Conservation (phyloP, 2,329 filamentous ascomycete species). For the Dactylellina parvicollis region DNA sequence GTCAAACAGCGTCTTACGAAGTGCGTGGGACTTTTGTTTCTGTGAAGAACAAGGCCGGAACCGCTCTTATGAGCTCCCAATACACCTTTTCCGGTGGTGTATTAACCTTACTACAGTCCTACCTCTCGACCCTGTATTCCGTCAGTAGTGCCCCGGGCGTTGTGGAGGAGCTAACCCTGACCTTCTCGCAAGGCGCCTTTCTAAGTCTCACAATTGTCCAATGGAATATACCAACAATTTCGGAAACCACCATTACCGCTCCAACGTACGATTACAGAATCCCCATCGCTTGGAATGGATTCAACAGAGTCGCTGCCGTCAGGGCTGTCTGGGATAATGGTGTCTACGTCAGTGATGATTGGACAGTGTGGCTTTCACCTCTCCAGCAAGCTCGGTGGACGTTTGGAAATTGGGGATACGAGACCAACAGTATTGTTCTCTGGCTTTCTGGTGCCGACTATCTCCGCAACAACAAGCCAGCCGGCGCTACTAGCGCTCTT, state of each 20-base stretch:
- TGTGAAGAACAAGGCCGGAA: conserved; percentile 61
- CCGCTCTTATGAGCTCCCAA: conserved; percentile 62
- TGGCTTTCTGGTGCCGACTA: conserved; percentile 25
- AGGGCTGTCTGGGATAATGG: conserved; percentile 66
- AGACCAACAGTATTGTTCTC: conserved; percentile 35
- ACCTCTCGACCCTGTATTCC: conserved; percentile 64
- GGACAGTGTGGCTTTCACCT: conserved; percentile 67
- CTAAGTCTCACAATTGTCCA: conserved; percentile 66
- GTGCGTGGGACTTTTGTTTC: conserved; percentile 66
- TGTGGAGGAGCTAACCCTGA: conserved; percentile 66
- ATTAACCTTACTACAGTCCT: conserved; percentile 62
- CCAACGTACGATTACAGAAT: conserved; percentile 63
- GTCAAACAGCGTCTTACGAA: conserved; percentile 65
- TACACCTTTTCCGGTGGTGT: conserved; percentile 66
- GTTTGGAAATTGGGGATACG: conserved; percentile 57
- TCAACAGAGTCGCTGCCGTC: conserved; percentile 66
- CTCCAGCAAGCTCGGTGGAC: conserved; percentile 64
- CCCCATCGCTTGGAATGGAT: conserved; percentile 65
- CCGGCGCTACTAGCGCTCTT: conserved; percentile 25
- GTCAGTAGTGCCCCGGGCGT: conserved; percentile 63
- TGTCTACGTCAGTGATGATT: conserved; percentile 67
- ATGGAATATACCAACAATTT: conserved; percentile 65
- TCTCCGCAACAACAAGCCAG: conserved; percentile 43
- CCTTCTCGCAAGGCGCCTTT: conserved; percentile 66
- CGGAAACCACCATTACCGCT: conserved; percentile 54